A percentile compares a stretch with the other conserved stretches of the same genome.
Evolutionary conservation across 768 basidiomycete genomes (phyloP).

Genomic region (Tephrocybe sp.): DNA sequence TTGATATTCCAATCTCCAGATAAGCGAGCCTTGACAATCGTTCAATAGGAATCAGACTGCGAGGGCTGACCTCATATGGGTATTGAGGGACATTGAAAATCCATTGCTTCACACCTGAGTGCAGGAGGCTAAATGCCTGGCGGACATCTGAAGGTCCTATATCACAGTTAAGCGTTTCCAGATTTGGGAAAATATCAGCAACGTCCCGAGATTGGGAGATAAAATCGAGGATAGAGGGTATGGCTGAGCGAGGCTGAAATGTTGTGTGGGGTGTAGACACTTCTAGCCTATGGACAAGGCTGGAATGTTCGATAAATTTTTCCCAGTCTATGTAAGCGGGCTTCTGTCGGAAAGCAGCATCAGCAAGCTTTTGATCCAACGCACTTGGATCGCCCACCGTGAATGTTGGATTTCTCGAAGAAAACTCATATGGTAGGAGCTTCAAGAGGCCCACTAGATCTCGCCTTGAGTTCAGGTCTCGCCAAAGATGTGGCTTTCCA

Average conservation of each 20-base stretch:
- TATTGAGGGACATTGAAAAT: not conserved
- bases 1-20: not conserved
- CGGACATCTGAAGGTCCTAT: not conserved
- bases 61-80: not conserved
- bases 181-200: conserved; percentile 1
- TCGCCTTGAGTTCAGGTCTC: not conserved
- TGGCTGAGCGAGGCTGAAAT: too few species aligned
- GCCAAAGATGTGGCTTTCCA: not conserved
- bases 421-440: not conserved
- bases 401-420: not conserved
- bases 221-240: not conserved
- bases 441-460: not conserved
- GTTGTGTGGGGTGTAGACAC: too few species aligned
- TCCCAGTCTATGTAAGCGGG: too few species aligned
- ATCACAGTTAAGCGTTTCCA: not conserved
- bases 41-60: not conserved
- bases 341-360: too few species aligned
- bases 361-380: too few species aligned
- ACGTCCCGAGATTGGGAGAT: not conserved
- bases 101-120: not conserved
- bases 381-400: too few species aligned
- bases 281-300: not conserved
- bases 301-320: too few species aligned
- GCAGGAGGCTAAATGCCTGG: not conserved
- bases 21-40: not conserved